Evolutionary conservation across 306 rosid genomes (phyloP), one percentile per base, ranked within the genome.

Genomic region (Cucurbita pepo): DNA sequence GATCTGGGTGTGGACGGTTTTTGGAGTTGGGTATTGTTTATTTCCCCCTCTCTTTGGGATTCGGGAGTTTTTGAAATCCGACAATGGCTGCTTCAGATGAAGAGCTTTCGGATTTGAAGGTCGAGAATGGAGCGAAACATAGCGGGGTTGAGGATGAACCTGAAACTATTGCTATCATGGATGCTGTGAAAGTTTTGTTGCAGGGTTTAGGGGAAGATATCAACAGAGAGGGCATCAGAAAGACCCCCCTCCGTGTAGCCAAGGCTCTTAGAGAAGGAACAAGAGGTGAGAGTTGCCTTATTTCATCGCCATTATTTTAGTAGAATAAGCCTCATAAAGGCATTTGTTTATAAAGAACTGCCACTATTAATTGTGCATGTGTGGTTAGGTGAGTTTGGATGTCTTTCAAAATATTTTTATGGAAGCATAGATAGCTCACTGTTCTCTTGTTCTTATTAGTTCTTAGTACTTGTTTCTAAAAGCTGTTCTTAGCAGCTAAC

Each of bases 191-290:
- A 85, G 90, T 88, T 88, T 80, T 95, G 74, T 80, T 95, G 84
- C 80, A 65, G 52, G 99, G 97, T 76, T 82, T 95, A 6, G 92
- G 91, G 16, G 97, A 95, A 75, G 97, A 95, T 79, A 70, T 86
- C 47, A 84, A 88, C 76, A 84, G 99, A 73, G 97, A 95, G 76
- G 97, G 99, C 69, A 64, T 95, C 52, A 80, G 75, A 75, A 95
- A 89, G 82, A 95, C 96, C 25, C 99, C 99, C 56, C 82, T 85
- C 72, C 96, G 96, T 44, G 97, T 95, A 74, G 97, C 99, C 18
- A 91, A 95, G 80, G 95, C 99, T 54, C 92, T 95, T 56, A 80
- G 89, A 62, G 91, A 95, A 79, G 99, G 99, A 82, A 95, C 99
- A 22, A 88, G 73, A 84, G 99, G 99, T 94, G 8, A 63, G 51